phyloP scores from a whole-genome alignment of 2,329 filamentous ascomycete species.

The Paecilomyces dactylethromorphus region DNA sequence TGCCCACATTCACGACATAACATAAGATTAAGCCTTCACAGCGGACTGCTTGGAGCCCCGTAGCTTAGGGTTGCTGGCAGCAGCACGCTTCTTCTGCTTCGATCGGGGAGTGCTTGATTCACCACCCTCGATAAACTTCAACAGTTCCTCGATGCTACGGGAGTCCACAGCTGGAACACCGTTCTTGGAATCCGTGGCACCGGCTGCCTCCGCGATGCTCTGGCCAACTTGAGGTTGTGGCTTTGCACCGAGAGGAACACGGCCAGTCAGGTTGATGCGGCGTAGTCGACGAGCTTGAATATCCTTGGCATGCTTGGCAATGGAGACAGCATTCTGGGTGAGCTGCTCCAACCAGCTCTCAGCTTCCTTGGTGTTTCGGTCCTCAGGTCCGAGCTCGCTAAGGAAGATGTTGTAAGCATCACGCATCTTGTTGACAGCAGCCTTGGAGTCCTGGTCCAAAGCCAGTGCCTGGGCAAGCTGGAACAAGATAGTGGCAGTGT shows the following conservation, averaged over 20 bases:
- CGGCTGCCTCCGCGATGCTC: slow-evolving; percentile 45
- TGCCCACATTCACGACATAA: not conserved
- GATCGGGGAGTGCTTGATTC: slow-evolving; percentile 34
- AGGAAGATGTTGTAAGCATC: slow-evolving; percentile 97
- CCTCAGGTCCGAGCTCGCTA: slow-evolving; percentile 73
- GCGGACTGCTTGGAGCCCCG: slow-evolving; percentile 35
- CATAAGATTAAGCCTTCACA: slow-evolving; percentile 18
- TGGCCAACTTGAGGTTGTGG: slow-evolving; percentile 60
- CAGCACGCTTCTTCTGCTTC: slow-evolving; percentile 40
- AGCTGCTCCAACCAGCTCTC: slow-evolving; percentile 95
- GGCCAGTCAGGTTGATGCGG: slow-evolving; percentile 62
- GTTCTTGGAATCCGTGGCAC: slow-evolving; percentile 27
- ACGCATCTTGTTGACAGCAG: slow-evolving; percentile 85
- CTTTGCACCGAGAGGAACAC: slow-evolving; percentile 51
- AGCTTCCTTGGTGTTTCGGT: slow-evolving; percentile 97
- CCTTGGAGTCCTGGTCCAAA: slow-evolving; percentile 91
- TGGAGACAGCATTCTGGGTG: slow-evolving; percentile 88
- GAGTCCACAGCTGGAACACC: slow-evolving; percentile 54
- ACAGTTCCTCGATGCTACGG: slow-evolving; percentile 83
- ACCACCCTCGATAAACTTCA: slow-evolving; percentile 86
- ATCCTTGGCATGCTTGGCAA: slow-evolving; percentile 90
- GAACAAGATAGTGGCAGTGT: slow-evolving; percentile 91
- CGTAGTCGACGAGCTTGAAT: slow-evolving; percentile 68
- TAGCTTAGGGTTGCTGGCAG: slow-evolving; percentile 37
- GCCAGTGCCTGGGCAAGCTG: slow-evolving; percentile 93